Percentiles rank a stretch among this genome's conserved stretches.
These are phyloP conservation scores for Phytophthora niederhauseri DNA, from an alignment of 352 stramenopile genomes.

Conservation along the genomic window DNA sequence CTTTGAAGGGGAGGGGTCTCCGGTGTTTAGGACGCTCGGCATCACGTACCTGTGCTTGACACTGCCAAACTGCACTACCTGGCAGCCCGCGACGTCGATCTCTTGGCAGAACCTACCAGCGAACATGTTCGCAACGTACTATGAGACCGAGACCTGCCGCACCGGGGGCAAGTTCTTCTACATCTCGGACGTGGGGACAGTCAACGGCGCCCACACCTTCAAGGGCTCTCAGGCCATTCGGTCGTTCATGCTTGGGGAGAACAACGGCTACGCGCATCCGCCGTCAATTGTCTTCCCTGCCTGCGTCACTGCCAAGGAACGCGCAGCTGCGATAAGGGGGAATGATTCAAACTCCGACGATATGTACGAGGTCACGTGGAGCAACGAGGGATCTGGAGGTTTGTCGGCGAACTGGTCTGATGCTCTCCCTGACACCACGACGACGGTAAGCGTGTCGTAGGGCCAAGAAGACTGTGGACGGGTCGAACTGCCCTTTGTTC, in stretches of 20 bases:
- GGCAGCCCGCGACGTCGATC: constrained; percentile 3
- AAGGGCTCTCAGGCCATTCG: constrained; percentile 3
- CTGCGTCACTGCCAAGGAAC: neutral
- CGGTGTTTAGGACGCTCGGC: neutral
- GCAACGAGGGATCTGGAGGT: neutral
- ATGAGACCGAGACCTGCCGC: constrained; percentile 10
- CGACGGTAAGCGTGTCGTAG: neutral
- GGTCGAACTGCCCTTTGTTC: neutral
- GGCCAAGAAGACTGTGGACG: neutral
- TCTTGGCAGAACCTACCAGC: constrained; percentile 2
- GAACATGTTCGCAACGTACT: constrained; percentile 10
- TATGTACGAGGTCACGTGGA: constrained; percentile 3
- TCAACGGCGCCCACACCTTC: constrained; percentile 10
- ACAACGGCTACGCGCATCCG: constrained; percentile 3
- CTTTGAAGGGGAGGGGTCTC: neutral
- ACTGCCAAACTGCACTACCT: neutral
- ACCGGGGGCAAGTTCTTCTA: constrained; percentile 12
- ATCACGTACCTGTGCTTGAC: neutral
- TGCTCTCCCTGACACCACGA: neutral
- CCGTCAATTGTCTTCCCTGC: neutral
- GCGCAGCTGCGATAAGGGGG: neutral
- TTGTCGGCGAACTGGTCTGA: constrained; percentile 12
- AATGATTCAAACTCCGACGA: neutral
- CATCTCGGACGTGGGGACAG: constrained; percentile 5
- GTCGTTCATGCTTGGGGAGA: constrained; percentile 11